Evolutionary conservation across 2,329 filamentous ascomycete species (phyloP), one percentile per base, ranked within the genome.

Genomic region (Coniochaeta hoffmannii): DNA sequence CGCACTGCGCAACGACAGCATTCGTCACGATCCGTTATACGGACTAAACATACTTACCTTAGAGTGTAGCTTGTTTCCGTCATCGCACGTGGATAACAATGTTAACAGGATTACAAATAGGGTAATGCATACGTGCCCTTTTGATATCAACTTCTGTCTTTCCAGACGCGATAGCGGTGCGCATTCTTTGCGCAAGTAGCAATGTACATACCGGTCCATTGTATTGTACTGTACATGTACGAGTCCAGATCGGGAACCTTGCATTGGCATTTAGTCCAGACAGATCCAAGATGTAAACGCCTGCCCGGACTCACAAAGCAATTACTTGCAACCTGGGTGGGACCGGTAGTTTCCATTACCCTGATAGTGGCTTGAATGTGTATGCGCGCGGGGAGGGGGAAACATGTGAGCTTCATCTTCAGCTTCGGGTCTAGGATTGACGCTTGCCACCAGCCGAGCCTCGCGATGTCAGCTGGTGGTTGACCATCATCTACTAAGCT

Each of bases 181-280:
- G 49, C 28, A 51, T 34, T 51, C 49, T 51, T 19, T 51, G 28
- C 26, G 26, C 49, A 51, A 28, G 49, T 51, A 34, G n/a, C n/a
- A n/a, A n/a, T n/a, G n/a, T n/a, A n/a, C n/a, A n/a, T n/a, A n/a
- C n/a, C 49, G 49, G 28, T 32, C 32, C 49, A 31, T 51, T n/a
- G 7, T 51, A 5, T 51, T n/a, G 14, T 12, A n/a, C 24, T 1
- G 24, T 46, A 10, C 41, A 28, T 24, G 41, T 7, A 2, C 24
- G 41, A 28, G 41, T 28, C 41, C 12, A 28, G 24, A 10, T 41
- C 36, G 17, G 36, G 17, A 15, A 41, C 36, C 12, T 8, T 41
- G 36, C 36, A 41, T 41, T 41, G 22, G 36, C 36, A 41, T 41
- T 41, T 19, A 19, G 9, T 4, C 17, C 36, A 19, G 36, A n/a